Conservation (phyloP, 495 filamentous ascomycete genomes). For the Tuber melanosporum region DNA sequence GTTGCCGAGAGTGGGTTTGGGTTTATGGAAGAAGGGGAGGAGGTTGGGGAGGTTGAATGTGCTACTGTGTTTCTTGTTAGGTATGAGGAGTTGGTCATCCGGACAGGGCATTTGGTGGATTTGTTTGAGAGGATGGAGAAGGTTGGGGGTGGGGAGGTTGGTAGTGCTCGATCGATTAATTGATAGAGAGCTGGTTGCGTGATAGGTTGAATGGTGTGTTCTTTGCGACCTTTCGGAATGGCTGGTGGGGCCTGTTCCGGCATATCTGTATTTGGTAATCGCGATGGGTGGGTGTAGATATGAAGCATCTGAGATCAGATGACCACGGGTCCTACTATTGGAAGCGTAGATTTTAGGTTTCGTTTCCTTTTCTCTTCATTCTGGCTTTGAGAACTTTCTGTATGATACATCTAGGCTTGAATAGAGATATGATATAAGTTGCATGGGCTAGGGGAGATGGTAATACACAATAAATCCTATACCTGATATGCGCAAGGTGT, state of each 20-base stretch:
- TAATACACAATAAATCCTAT: not conserved
- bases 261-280: not conserved
- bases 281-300: not conserved
- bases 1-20: constrained; percentile 7
- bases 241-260: not conserved
- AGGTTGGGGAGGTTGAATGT: constrained; percentile 12
- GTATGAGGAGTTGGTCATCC: constrained; percentile 29
- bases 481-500: not conserved
- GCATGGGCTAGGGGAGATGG: not conserved
- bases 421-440: constrained; percentile 1
- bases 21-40: constrained; percentile 9
- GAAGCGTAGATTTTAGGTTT: not conserved
- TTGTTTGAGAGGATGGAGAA: constrained; percentile 14
- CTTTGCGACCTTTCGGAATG: not conserved
- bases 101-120: constrained; percentile 24
- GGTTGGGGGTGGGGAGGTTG: not conserved
- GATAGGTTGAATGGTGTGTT: constrained; percentile 1
- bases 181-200: not conserved
- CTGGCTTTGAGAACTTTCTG: not conserved
- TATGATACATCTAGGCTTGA: constrained; percentile 2
- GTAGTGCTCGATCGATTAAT: not conserved
- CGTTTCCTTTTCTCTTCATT: not conserved
- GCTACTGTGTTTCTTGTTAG: constrained; percentile 18
- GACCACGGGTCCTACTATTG: not conserved
- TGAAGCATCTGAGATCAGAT: not conserved